Percentiles rank a stretch among this genome's conserved stretches.
Evolutionary conservation across 768 basidiomycete genomes (phyloP).

Genomic region (Boletus rubescentipes): DNA sequence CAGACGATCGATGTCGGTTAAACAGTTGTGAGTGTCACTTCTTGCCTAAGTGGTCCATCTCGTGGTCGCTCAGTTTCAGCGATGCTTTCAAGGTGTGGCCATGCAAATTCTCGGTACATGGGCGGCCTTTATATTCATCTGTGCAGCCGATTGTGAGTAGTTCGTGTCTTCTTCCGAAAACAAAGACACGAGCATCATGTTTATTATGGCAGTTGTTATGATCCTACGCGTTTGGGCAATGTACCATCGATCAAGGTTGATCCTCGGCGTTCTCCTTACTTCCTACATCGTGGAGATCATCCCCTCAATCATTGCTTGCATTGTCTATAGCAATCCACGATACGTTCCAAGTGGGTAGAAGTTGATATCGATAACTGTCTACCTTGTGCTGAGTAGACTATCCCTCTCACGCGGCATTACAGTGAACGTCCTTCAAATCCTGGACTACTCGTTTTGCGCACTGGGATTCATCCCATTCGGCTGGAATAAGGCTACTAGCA

Average conservation of each 20-base stretch:
- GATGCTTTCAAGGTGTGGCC: background rate
- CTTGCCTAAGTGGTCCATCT: background rate
- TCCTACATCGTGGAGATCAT: background rate
- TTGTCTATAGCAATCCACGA: background rate
- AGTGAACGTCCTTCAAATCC: background rate
- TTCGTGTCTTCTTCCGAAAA: background rate
- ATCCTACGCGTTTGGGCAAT: slow-evolving; percentile 12
- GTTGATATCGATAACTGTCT: background rate
- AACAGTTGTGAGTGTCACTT: background rate
- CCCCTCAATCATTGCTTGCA: background rate
- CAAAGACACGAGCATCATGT: background rate
- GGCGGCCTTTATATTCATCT: background rate
- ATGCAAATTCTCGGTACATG: background rate
- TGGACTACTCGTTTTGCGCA: background rate
- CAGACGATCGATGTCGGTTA: background rate
- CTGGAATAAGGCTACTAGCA: background rate
- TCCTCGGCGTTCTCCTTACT: background rate
- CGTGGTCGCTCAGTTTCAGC: background rate
- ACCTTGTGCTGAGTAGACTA: background rate
- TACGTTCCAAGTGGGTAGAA: background rate
- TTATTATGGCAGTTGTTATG: background rate
- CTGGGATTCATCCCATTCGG: background rate
- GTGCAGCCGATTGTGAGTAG: background rate
- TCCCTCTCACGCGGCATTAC: background rate
- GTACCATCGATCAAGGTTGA: slow-evolving; percentile 8